Percentiles rank a stretch among this genome's conserved stretches.
Evolutionary conservation across 495 filamentous ascomycete genomes (phyloP).

Genomic region (Chaetomidium leptoderma): DNA sequence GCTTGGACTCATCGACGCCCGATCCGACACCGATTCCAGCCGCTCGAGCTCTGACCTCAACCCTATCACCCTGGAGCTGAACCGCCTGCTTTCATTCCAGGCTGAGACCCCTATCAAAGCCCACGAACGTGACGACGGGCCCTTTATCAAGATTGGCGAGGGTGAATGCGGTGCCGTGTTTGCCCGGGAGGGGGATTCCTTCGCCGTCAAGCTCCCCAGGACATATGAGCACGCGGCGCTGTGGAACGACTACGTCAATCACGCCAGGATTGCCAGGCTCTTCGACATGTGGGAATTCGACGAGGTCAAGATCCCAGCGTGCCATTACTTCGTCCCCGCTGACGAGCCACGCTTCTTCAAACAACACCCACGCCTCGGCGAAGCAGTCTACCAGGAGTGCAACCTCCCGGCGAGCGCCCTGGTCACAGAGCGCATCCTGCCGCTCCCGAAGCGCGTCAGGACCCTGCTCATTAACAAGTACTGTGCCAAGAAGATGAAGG

Average conservation of each 20-base stretch:
- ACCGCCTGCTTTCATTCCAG: background rate
- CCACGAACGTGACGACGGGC: background rate
- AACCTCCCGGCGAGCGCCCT: background rate
- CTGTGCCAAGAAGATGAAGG: background rate
- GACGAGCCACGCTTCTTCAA: background rate
- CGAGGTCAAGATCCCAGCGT: background rate
- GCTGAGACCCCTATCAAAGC: background rate
- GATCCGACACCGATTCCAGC: background rate
- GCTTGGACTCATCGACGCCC: background rate
- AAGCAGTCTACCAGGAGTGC: background rate
- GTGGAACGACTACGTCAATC: background rate
- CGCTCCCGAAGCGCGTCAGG: background rate
- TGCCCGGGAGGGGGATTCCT: background rate
- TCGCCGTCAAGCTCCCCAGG: slow-evolving; percentile 1
- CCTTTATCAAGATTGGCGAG: slow-evolving; percentile 1
- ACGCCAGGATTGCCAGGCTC: background rate
- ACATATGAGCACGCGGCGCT: background rate
- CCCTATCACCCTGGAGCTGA: background rate
- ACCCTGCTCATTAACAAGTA: background rate
- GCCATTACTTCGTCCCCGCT: background rate
- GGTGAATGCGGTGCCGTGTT: background rate
- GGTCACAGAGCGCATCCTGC: slow-evolving; percentile 1
- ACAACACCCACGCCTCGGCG: background rate
- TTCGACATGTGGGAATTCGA: background rate
- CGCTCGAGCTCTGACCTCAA: background rate